Base-by-base conservation (phyloP, 805 yeast species). In the Hanseniaspora guilliermondii region DNA sequence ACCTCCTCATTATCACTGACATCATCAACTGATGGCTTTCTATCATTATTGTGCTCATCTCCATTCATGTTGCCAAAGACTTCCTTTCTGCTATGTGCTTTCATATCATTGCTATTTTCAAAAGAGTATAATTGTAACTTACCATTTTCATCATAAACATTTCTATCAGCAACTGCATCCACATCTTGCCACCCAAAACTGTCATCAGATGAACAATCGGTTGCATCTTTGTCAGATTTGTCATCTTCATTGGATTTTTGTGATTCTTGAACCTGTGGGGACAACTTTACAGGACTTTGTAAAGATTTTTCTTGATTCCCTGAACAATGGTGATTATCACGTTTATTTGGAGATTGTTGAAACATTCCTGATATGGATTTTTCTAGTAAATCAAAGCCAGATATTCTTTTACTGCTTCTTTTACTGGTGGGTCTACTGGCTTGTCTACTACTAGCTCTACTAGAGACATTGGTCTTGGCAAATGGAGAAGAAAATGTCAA, bases 181-280 rank as follows among this genome's bases (percentile, higher is more conserved):
- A 93, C 88, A 17, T 85, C 79, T 62, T 84, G 82, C 98, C 98
- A 93, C 30, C 75, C 82, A 14, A 73, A 76, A 36, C 74, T 77
- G 14, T 53, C 56, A 17, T 71, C 76, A 16, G 53, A 49, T 24
- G 48, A 40, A 9, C 65, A 68, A 21, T 67, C 70, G 5, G 67
- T 65, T 36, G 65, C 68, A 42, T 27, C 16, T 4, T 19, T 24
- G 32, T 22, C 21, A 3, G 24, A 6, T 44, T 44, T 25, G 12
- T 32, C 24, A 3, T 11, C 30, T n/a, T 32, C 37, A 30, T 17
- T 17, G 12, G 36, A 27, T 27, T 19, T 27, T n/a, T n/a, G n/a
- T n/a, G n/a, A n/a, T n/a, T n/a, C n/a, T n/a, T n/a, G n/a, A n/a
- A n/a, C n/a, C n/a, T n/a, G n/a, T 19, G 21, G 12, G 16, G 21